Conservation (phyloP, 331 rosid genomes). For the Stylosanthes scabra region DNA sequence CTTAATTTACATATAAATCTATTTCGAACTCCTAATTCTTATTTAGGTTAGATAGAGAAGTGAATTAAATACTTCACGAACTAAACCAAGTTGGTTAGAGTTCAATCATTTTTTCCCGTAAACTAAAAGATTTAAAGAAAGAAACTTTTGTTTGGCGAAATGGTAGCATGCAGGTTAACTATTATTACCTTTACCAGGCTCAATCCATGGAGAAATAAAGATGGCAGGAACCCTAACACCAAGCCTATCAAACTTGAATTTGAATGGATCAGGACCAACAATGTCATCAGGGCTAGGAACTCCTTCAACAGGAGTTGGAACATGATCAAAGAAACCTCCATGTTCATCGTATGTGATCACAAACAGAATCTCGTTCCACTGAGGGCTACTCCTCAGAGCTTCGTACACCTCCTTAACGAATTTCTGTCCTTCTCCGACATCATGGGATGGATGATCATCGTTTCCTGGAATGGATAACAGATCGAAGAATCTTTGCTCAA, state of each 20-base stretch:
- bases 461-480: slow-evolving; percentile 53
- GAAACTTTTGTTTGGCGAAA: no score
- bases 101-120: no score
- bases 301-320: slow-evolving; percentile 65
- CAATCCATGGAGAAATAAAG: slow-evolving; percentile 82
- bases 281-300: slow-evolving; percentile 81
- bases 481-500: slow-evolving; percentile 73
- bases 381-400: slow-evolving; percentile 71
- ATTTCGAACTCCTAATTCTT: no score
- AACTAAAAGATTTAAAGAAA: no score
- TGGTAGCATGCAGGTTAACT: not conserved
- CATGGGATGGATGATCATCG: slow-evolving; percentile 89
- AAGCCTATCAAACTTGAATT: slow-evolving; percentile 71
- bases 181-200: slow-evolving; percentile 65
- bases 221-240: slow-evolving; percentile 85
- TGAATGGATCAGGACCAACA: slow-evolving; percentile 62
- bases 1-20: no score
- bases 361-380: slow-evolving; percentile 78
- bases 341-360: slow-evolving; percentile 78
- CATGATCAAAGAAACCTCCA: slow-evolving; percentile 87
- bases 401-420: slow-evolving; percentile 74
- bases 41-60: no score
- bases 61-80: no score
- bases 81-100: no score
- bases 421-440: slow-evolving; percentile 73